Base-by-base conservation (phyloP, 2,329 filamentous ascomycete species). In the Parafenestella ontariensis region DNA sequence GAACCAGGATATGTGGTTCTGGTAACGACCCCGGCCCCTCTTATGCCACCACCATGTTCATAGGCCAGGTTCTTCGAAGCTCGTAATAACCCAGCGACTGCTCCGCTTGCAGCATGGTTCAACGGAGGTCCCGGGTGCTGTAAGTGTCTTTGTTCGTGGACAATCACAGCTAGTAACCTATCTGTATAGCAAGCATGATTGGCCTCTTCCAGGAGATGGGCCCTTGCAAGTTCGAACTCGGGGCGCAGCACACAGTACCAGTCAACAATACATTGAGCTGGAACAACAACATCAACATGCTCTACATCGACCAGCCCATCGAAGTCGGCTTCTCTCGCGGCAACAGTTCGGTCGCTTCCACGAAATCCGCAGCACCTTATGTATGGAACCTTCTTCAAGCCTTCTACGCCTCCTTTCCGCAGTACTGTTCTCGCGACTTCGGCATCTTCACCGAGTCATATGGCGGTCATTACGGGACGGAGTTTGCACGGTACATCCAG, bases 231-330 rank as follows among this genome's bases (percentile, higher is more conserved):
- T 77, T 86, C 53, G 49, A 59, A 10, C 50, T 56, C 20, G 63
- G 63, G 20, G 17, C 54, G 3, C 45, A 42, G 6, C 56, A 60
- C 37, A 62, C 47, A 6, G 56, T 48, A 6, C 65, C 65, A 0
- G 45, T 65, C 41, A 65, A 66, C 51, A 69, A 69, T 40, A 62
- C 65, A 13, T 46, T 54, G 50, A 67, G 64, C 62, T 72, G 66
- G 58, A 72, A 71, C 60, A 71, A 69, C 39, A 68, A 70, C 24
- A 66, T 69, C 21, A 69, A 71, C 46, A 71, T 71, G 72, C 80
- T 90, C n/a, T 90, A 88, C 72, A 83, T 90, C 61, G 87, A 90
- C 64, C 86, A 89, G 71, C 88, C 84, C 7, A 81, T 80, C 17
- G 81, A 85, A 52, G 81, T 84, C 3, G 85, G 85, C 3, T 85